Evolutionary conservation across 140 eudicot species (phyloP).

Genomic region (Cichorium intybus): DNA sequence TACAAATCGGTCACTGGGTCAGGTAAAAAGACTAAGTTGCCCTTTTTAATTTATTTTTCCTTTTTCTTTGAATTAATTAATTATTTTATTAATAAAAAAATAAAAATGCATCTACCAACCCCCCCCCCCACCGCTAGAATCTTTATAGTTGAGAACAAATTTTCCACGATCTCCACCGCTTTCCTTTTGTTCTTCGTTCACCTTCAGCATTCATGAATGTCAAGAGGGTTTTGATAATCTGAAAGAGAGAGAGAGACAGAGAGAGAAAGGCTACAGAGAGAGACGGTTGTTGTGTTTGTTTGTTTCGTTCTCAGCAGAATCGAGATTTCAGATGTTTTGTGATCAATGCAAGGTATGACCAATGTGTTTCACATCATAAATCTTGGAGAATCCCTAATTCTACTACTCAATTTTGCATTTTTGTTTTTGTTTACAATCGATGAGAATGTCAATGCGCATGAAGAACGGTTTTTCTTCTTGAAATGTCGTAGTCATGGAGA

Average conservation of each 20-base stretch:
- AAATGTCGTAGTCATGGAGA: slow-evolving; percentile 44
- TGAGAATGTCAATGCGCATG: slow-evolving; percentile 28
- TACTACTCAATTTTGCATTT: slow-evolving; percentile 25
- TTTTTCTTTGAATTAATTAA: too few relatives aligned
- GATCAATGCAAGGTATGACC: slow-evolving; percentile 30
- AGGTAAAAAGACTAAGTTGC: too few relatives aligned
- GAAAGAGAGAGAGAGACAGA: slow-evolving; percentile 26
- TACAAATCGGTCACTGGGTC: too few relatives aligned
- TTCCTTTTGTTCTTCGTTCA: too few relatives aligned
- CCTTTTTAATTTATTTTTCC: too few relatives aligned
- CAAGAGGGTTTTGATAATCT: slow-evolving; percentile 3
- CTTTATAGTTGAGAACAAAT: too few relatives aligned
- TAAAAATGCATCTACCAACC: too few relatives aligned
- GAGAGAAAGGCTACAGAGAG: too few relatives aligned
- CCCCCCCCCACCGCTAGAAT: too few relatives aligned
- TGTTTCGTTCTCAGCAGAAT: background rate
- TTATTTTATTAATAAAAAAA: too few relatives aligned
- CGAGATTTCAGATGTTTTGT: background rate
- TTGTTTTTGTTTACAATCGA: slow-evolving; percentile 5
- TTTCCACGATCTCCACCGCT: slow-evolving; percentile 25
- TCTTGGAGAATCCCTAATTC: slow-evolving; percentile 10
- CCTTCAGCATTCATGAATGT: slow-evolving; percentile 3
- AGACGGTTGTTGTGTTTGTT: background rate
- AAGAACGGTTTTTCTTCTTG: slow-evolving; percentile 6
- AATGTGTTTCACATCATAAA: slow-evolving; percentile 21